A percentile compares a stretch with the other conserved stretches of the same genome.
Conservation (phyloP, 768 basidiomycete genomes). For the Suillus americanus region DNA sequence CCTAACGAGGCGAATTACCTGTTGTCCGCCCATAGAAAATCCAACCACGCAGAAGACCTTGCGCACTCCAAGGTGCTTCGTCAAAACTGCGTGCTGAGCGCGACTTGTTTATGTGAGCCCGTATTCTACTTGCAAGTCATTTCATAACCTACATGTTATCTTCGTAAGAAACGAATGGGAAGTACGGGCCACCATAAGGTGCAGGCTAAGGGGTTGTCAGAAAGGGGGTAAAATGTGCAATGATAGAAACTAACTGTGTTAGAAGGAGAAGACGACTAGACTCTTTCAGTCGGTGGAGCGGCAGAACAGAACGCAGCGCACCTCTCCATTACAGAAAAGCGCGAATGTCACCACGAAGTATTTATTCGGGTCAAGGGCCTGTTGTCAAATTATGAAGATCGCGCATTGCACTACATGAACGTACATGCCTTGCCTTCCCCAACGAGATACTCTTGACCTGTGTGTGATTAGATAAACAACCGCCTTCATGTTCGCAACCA, state of each 20-base stretch:
- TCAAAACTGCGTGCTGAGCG: slow-evolving; percentile 54
- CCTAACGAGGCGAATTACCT: slow-evolving; percentile 26
- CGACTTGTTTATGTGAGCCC: slow-evolving; percentile 33
- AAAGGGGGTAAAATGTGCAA: not conserved
- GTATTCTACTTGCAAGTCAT: not conserved
- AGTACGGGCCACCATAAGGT: slow-evolving; percentile 60
- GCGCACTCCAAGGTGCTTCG: slow-evolving; percentile 42
- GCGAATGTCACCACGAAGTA: slow-evolving; percentile 59
- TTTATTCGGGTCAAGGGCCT: slow-evolving; percentile 50
- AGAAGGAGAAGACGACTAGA: slow-evolving; percentile 59
- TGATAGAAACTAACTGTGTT: slow-evolving; percentile 44
- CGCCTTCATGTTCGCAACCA: slow-evolving; percentile 27
- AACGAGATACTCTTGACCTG: slow-evolving; percentile 47
- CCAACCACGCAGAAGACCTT: slow-evolving; percentile 49
- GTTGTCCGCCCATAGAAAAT: slow-evolving; percentile 61
- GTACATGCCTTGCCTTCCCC: slow-evolving; percentile 47
- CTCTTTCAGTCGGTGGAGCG: slow-evolving; percentile 1
- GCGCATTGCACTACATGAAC: not conserved
- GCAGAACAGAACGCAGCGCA: slow-evolving; percentile 18
- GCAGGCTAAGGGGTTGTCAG: slow-evolving; percentile 35
- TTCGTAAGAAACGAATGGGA: slow-evolving; percentile 54
- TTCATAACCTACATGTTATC: slow-evolving; percentile 52
- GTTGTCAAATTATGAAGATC: not conserved
- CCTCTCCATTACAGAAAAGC: slow-evolving; percentile 61
- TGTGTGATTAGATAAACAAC: slow-evolving; percentile 15